These are phyloP conservation scores for Phyllosticta ampelicida DNA, from an alignment of 2,329 filamentous ascomycete species.

Conservation along the genomic window DNA sequence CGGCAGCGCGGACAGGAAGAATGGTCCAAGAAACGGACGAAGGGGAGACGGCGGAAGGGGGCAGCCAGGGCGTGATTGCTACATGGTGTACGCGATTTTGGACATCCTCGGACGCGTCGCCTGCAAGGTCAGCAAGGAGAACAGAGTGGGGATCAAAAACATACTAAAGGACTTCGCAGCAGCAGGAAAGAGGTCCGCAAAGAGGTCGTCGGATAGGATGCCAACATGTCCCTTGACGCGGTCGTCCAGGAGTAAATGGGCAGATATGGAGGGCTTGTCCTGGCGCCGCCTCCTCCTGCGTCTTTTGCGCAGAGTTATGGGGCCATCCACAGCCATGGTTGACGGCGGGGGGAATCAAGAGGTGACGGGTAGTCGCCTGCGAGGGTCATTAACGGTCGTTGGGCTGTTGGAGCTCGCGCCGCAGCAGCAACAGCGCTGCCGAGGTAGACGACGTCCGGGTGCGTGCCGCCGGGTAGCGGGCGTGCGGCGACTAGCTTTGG, in stretches of 20 bases:
- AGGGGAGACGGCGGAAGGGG: conserved; percentile 37
- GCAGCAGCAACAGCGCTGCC: neutral
- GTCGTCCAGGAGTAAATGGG: conserved; percentile 73
- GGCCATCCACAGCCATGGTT: conserved; percentile 7
- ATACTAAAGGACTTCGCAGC: conserved; percentile 16
- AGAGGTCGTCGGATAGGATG: conserved; percentile 76
- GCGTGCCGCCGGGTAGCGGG: neutral
- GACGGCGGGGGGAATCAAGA: neutral
- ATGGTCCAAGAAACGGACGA: conserved; percentile 72
- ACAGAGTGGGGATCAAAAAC: neutral
- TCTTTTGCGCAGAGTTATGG: conserved; percentile 7
- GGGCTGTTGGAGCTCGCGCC: conserved; percentile 1
- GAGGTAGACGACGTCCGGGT: conserved; percentile 5
- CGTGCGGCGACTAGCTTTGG: neutral
- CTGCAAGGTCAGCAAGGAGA: neutral
- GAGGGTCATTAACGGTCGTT: neutral
- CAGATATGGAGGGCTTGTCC: conserved; percentile 65
- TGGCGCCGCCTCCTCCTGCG: conserved; percentile 40
- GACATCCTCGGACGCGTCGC: neutral
- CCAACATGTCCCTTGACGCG: conserved; percentile 77
- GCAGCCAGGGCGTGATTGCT: conserved; percentile 64
- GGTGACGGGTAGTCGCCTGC: neutral
- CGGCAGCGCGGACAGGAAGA: conserved; percentile 54
- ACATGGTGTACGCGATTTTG: conserved; percentile 42
- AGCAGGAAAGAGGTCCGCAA: conserved; percentile 64